Conservation (phyloP, 2,329 filamentous ascomycete species). For the Venturia effusa region DNA sequence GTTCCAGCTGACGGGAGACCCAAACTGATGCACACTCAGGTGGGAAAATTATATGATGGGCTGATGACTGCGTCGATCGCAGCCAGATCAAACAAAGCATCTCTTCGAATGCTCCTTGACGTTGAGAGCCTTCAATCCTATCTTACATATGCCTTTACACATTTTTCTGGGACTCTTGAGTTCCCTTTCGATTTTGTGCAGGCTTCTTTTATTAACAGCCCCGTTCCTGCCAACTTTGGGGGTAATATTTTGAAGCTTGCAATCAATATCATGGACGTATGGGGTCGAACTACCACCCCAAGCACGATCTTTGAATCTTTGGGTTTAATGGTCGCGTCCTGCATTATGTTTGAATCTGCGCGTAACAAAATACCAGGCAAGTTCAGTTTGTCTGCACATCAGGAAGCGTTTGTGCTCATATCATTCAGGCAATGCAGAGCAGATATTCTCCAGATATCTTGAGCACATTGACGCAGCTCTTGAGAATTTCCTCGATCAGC, state of each 20-base stretch:
- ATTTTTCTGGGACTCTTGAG: constrained; percentile 35
- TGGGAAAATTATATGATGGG: constrained; percentile 33
- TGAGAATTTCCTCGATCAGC: constrained; percentile 33
- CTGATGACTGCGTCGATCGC: constrained; percentile 31
- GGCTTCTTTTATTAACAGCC: constrained; percentile 33
- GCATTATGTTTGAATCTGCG: no score
- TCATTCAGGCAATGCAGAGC: no score
- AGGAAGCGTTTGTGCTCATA: no score
- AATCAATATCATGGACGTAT: constrained; percentile 29
- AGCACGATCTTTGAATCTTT: no score
- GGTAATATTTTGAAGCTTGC: constrained; percentile 41
- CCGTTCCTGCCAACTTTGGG: constrained; percentile 38
- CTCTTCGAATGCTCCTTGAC: constrained; percentile 37
- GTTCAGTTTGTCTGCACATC: no score
- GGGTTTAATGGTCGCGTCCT: no score
- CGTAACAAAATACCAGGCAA: no score
- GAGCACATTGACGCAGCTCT: constrained; percentile 33
- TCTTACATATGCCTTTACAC: constrained; percentile 39
- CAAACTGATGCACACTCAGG: constrained; percentile 40
- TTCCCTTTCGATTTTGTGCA: constrained; percentile 42
- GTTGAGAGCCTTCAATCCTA: constrained; percentile 34
- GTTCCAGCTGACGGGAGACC: constrained; percentile 36
- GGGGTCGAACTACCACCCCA: no score
- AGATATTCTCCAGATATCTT: constrained; percentile 31
- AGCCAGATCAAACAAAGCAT: constrained; percentile 32